These are phyloP conservation scores for Tylopilus rubrobrunneus DNA, from an alignment of 768 basidiomycete species.

Conservation along the genomic window DNA sequence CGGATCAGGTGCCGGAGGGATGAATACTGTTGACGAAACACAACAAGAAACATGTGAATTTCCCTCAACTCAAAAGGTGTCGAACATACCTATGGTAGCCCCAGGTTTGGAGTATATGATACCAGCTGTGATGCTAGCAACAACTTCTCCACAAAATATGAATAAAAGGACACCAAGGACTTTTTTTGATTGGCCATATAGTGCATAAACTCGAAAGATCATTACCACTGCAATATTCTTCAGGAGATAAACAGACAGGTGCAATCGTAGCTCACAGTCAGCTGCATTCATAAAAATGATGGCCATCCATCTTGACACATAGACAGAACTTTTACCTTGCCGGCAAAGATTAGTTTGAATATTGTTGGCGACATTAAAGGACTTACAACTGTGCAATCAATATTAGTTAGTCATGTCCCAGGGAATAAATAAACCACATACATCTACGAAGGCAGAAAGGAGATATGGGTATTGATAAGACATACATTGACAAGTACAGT, in stretches of 20 bases:
- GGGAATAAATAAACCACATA: background rate
- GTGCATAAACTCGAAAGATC: slow-evolving; percentile 10
- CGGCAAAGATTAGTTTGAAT: background rate
- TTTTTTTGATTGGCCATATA: background rate
- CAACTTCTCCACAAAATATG: background rate
- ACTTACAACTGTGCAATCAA: background rate
- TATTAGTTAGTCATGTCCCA: background rate
- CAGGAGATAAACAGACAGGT: background rate
- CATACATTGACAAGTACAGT: too few relatives aligned
- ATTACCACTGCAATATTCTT: slow-evolving; percentile 3
- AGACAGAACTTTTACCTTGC: background rate
- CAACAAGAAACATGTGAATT: background rate
- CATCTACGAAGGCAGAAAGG: background rate
- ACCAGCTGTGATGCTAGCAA: background rate
- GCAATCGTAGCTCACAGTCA: background rate
- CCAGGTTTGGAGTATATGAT: background rate
- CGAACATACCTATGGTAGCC: background rate
- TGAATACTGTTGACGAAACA: background rate
- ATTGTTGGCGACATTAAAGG: background rate
- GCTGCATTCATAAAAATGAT: background rate
- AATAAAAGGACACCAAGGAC: background rate
- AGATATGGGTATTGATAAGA: too few relatives aligned
- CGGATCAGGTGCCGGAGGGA: slow-evolving; percentile 3
- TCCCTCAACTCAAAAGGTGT: background rate
- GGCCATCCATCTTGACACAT: background rate